phyloP scores from a whole-genome alignment of 2,329 filamentous ascomycete species.

The Ophiostoma himal-ulmi region DNA sequence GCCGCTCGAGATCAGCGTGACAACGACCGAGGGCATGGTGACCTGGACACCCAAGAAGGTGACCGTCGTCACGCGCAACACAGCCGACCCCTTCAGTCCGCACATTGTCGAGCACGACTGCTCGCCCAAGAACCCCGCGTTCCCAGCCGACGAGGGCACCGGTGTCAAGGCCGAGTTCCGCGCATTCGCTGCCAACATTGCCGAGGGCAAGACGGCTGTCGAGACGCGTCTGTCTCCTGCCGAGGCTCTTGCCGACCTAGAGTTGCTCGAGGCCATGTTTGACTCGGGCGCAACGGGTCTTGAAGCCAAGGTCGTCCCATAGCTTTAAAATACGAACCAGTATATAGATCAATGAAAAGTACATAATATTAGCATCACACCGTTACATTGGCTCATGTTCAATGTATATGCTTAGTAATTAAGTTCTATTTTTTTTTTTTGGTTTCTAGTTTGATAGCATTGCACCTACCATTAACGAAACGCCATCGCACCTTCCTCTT shows the following conservation, averaged over 20 bases:
- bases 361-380: too few species aligned
- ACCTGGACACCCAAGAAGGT: slow-evolving; percentile 28
- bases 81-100: not conserved
- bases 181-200: slow-evolving; percentile 30
- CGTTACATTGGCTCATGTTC: too few species aligned
- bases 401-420: not conserved
- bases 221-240: slow-evolving; percentile 29
- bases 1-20: slow-evolving; percentile 29
- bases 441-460: not conserved
- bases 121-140: slow-evolving; percentile 24
- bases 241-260: slow-evolving; percentile 32
- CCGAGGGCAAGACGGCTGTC: slow-evolving; percentile 23
- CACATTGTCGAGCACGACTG: slow-evolving; percentile 22
- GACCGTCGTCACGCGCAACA: slow-evolving; percentile 23
- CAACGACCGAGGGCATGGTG: slow-evolving; percentile 31
- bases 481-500: slow-evolving; percentile 4
- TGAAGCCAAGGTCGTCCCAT: slow-evolving; percentile 15
- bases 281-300: slow-evolving; percentile 29
- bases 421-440: not conserved
- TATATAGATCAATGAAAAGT: not conserved
- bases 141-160: slow-evolving; percentile 20
- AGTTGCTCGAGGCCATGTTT: slow-evolving; percentile 31
- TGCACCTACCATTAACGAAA: not conserved
- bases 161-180: slow-evolving; percentile 32
- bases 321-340: not conserved